These are phyloP conservation scores for Pseudognaphalium luteoalbum DNA, from an alignment of 129 eudicot species.

Conservation along the genomic window DNA sequence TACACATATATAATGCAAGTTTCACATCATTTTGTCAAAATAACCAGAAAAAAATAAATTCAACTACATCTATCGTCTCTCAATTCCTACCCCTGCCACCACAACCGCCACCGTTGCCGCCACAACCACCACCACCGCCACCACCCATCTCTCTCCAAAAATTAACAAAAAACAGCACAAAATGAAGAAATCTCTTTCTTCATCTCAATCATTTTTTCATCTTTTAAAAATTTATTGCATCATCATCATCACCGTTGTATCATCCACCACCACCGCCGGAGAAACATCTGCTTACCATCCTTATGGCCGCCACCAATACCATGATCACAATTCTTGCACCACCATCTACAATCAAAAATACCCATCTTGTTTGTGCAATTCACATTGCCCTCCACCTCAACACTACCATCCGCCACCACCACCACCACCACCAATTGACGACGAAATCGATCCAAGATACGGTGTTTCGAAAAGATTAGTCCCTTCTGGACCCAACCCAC, in stretches of 20 bases:
- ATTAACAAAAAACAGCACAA: not conserved
- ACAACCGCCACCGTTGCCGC: not conserved
- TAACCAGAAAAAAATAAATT: not conserved
- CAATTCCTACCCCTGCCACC: constrained; percentile 15
- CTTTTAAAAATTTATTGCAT: constrained; percentile 9
- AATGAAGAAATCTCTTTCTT: constrained; percentile 33
- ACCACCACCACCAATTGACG: constrained; percentile 33
- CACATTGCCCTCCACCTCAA: constrained; percentile 17
- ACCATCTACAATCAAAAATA: constrained; percentile 21
- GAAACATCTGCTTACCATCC: constrained; percentile 19
- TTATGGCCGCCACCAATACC: constrained; percentile 23
- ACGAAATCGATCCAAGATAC: constrained; percentile 74
- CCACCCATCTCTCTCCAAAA: constrained; percentile 13
- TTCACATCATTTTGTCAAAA: constrained; percentile 1
- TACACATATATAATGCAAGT: not conserved
- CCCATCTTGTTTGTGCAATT: constrained; percentile 24
- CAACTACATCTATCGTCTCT: constrained; percentile 14
- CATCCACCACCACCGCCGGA: constrained; percentile 27
- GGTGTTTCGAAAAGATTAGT: constrained; percentile 84
- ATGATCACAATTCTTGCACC: constrained; percentile 34
- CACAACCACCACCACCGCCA: not conserved
- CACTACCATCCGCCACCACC: constrained; percentile 9
- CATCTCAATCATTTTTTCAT: constrained; percentile 18
- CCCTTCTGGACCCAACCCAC: constrained; percentile 97
- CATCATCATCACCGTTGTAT: constrained; percentile 17